Evolutionary conservation across 805 yeast species (phyloP), one percentile per base, ranked within the genome.

Genomic region (Myxozyma neotropica): DNA sequence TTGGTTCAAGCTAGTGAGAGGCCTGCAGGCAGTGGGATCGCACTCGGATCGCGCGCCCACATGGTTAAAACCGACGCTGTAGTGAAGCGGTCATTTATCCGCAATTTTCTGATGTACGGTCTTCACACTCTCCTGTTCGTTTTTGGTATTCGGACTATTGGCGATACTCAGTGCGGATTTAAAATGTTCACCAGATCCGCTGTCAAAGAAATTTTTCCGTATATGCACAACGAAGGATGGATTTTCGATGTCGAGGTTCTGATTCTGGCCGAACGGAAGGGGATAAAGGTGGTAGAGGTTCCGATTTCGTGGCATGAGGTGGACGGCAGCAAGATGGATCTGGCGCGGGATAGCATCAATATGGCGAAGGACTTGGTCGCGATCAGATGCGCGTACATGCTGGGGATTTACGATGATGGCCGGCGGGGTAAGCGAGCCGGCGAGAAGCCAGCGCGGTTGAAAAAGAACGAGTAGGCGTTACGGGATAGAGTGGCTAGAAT

Each of bases 161-260:
- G 87, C 61, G 99, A 94, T 73, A 94, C 99, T 10, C 99, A 94
- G 77, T 94, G 99, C 77, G 99, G 99, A 1, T 94, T 94, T 77
- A 94, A 94, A 74, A 76, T 94, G 73, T 94, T 93, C 74, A 89
- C 93, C 67, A 81, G 84, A 61, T 75, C 79, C 7, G 87, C 97
- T 0, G 81, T 86, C 24, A 70, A 68, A 17, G 69, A 69, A 54
- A 88, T 94, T 44, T 90, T 91, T 73, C 97, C 97, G 1, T 85
- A 81, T 66, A 82, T 94, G 88, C 97, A 93, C 73, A 93, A 96
- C 10, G 99, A 94, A 74, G 86, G 98, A 53, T 94, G 99, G 99
- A 94, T 94, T 38, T 94, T 94, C 74, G 99, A 94, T 71, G 97
- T 94, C 33, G 99, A 94, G 75, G 83, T 93, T 15, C 78, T 94